These are phyloP conservation scores for Gymnopus androsaceus DNA, from an alignment of 1,284 basidiomycete species.

Conservation along the genomic window DNA sequence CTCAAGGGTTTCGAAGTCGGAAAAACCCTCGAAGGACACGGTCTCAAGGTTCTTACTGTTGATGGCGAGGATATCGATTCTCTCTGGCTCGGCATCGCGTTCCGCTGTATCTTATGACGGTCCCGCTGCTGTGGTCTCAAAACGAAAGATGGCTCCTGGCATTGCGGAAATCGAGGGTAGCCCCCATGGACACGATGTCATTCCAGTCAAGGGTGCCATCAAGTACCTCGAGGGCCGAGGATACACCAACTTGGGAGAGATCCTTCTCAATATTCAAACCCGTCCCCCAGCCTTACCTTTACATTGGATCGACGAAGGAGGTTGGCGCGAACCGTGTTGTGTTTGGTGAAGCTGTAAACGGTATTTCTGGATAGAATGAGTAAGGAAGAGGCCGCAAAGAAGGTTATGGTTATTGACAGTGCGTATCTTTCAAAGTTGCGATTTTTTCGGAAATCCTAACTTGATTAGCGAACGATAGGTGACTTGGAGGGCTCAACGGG, in stretches of 20 bases:
- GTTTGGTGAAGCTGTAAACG: slow-evolving; percentile 81
- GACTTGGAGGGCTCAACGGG: slow-evolving; percentile 88
- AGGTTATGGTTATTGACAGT: slow-evolving; percentile 87
- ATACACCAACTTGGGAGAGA: slow-evolving; percentile 54
- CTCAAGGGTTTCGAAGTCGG: slow-evolving; percentile 73
- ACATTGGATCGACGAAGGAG: slow-evolving; percentile 71
- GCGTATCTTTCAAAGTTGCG: slow-evolving; percentile 28
- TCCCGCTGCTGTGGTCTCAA: slow-evolving; percentile 78
- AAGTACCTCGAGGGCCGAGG: slow-evolving; percentile 71
- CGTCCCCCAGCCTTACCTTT: slow-evolving; percentile 54
- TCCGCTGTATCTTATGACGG: slow-evolving; percentile 60
- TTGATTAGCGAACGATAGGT: slow-evolving; percentile 36
- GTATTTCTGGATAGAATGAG: slow-evolving; percentile 69
- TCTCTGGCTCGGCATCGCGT: slow-evolving; percentile 68
- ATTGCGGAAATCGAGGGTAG: slow-evolving; percentile 77
- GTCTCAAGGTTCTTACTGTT: slow-evolving; percentile 70
- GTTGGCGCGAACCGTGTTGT: slow-evolving; percentile 76
- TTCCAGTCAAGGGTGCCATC: slow-evolving; percentile 75
- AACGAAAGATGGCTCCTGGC: slow-evolving; percentile 81
- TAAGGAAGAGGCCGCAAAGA: slow-evolving; percentile 76
- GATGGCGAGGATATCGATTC: slow-evolving; percentile 79
- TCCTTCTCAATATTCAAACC: slow-evolving; percentile 73
- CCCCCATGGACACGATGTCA: slow-evolving; percentile 80
- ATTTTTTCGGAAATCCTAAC: background rate
- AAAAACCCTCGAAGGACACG: slow-evolving; percentile 78